Evolutionary conservation across 805 yeast species (phyloP).

Genomic region (Ogataea trehalophila): DNA sequence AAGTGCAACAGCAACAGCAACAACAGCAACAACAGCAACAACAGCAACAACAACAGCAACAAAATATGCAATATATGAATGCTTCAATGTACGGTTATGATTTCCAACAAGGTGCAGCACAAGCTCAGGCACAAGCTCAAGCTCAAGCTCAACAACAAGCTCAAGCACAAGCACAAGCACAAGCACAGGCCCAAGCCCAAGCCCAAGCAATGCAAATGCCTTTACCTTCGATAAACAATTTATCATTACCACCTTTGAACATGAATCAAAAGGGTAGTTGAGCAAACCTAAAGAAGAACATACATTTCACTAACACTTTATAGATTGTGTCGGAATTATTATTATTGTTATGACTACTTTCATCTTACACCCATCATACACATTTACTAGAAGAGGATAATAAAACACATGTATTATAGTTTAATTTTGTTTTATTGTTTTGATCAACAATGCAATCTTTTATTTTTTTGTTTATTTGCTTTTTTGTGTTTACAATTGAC

Average conservation of each 20-base stretch:
- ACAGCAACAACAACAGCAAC: conserved; percentile 4
- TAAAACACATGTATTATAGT: too few species aligned
- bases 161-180: conserved; percentile 16
- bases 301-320: neutral
- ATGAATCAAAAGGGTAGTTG: conserved; percentile 23
- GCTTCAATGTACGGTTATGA: conserved; percentile 18
- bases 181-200: conserved; percentile 13
- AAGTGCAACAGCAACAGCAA: conserved; percentile 13
- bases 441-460: too few species aligned
- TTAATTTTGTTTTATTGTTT: too few species aligned
- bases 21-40: conserved; percentile 5
- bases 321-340: neutral
- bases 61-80: conserved; percentile 7
- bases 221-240: conserved; percentile 27
- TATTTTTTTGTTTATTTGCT: too few species aligned
- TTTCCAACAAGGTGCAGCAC: conserved; percentile 10
- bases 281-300: too few species aligned
- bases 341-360: neutral
- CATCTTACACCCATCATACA: too few species aligned
- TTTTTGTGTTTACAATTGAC: too few species aligned
- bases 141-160: conserved; percentile 15
- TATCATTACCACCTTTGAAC: conserved; percentile 29
- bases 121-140: conserved; percentile 9
- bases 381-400: too few species aligned
- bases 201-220: conserved; percentile 20